Evolutionary conservation across 2,329 filamentous ascomycete genomes (phyloP).

Genomic region (Cercospora berteroae): DNA sequence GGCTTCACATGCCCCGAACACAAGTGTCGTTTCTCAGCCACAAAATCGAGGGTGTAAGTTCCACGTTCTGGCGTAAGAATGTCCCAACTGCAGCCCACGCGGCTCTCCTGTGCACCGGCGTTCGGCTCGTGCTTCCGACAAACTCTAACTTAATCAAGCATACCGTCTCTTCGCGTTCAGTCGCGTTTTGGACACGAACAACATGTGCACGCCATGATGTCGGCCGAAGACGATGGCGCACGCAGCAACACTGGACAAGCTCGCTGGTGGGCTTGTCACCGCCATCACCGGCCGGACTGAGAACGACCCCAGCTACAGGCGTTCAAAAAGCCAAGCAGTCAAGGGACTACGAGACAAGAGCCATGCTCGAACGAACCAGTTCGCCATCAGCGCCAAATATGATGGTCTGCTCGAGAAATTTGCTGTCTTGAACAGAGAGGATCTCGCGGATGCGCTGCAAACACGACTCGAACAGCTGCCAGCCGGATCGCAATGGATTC

Average conservation of each 20-base stretch:
- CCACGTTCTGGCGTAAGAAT: background rate
- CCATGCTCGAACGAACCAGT: slow-evolving; percentile 49
- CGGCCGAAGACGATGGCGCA: slow-evolving; percentile 61
- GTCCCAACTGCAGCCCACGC: background rate
- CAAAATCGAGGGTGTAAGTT: background rate
- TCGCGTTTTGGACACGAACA: background rate
- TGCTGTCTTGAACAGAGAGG: slow-evolving; percentile 73
- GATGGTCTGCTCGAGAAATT: slow-evolving; percentile 77
- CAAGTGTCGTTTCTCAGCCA: background rate
- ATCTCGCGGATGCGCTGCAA: slow-evolving; percentile 68
- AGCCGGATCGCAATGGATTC: slow-evolving; percentile 62
- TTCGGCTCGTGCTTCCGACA: background rate
- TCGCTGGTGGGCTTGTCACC: slow-evolving; percentile 70
- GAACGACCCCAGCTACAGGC: slow-evolving; percentile 35
- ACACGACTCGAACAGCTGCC: slow-evolving; percentile 60
- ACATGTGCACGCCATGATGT: slow-evolving; percentile 12
- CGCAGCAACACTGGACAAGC: slow-evolving; percentile 60
- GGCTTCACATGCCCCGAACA: background rate
- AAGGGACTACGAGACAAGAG: slow-evolving; percentile 43
- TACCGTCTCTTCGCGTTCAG: background rate
- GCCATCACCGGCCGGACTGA: slow-evolving; percentile 55
- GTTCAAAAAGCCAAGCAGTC: slow-evolving; percentile 41
- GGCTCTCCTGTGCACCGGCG: background rate
- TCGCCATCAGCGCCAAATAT: slow-evolving; percentile 45
- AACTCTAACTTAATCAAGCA: background rate